Evolutionary conservation across 768 basidiomycete species (phyloP).

Genomic region (Leucocoprinus birnbaumii): DNA sequence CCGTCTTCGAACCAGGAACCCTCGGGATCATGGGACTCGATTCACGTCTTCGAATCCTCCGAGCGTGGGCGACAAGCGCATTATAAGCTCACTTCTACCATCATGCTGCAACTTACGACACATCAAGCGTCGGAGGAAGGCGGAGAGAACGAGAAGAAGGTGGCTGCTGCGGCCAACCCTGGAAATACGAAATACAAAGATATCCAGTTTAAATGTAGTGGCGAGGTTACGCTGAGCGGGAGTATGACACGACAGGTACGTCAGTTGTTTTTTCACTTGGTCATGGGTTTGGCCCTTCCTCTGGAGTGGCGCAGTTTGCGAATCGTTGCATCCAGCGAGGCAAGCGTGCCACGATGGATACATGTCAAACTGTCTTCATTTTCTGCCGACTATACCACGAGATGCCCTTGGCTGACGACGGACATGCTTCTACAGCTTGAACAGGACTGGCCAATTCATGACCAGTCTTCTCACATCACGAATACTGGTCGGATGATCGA

Average conservation of each 20-base stretch:
- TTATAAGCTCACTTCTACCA: slow-evolving; percentile 95
- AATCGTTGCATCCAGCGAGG: too few relatives aligned
- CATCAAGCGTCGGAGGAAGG: slow-evolving; percentile 22
- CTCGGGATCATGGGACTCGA: slow-evolving; percentile 94
- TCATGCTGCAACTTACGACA: slow-evolving; percentile 90
- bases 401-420: background rate
- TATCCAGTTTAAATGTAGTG: slow-evolving; percentile 37
- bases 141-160: slow-evolving; percentile 30
- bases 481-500: slow-evolving; percentile 97
- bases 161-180: slow-evolving; percentile 19
- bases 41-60: slow-evolving; percentile 95
- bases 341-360: too few relatives aligned
- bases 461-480: slow-evolving; percentile 79
- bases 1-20: slow-evolving; percentile 56
- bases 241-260: slow-evolving; percentile 96
- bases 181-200: slow-evolving; percentile 6
- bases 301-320: background rate
- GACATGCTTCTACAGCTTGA: slow-evolving; percentile 54
- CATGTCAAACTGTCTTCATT: background rate
- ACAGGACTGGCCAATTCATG: slow-evolving; percentile 82
- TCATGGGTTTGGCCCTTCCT: background rate
- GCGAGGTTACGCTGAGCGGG: slow-evolving; percentile 84
- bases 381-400: too few relatives aligned
- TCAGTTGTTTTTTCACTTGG: slow-evolving; percentile 9
- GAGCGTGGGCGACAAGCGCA: slow-evolving; percentile 91